These are phyloP conservation scores for Rhizopus delemar DNA, from an alignment of 371 early-diverging fungal species.

Conservation along the genomic window DNA sequence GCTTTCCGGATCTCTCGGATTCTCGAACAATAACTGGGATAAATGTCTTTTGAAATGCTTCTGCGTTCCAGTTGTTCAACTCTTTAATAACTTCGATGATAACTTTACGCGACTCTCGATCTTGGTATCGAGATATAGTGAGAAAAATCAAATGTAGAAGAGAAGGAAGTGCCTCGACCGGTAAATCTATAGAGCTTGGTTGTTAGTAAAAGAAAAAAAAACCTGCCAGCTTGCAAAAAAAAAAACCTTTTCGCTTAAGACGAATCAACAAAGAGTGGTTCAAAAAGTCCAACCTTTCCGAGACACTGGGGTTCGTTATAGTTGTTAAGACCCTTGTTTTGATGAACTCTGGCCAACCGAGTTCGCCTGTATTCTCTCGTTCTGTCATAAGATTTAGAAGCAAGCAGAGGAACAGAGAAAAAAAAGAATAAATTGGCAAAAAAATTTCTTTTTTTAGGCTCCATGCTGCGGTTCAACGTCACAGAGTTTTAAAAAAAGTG, in stretches of 20 bases:
- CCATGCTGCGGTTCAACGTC: conserved; percentile 14
- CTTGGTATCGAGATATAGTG: conserved; percentile 66
- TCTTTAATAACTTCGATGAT: conserved; percentile 63
- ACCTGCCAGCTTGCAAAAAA: not conserved
- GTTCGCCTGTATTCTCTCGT: conserved; percentile 47
- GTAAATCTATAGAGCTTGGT: conserved; percentile 46
- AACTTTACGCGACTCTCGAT: conserved; percentile 60
- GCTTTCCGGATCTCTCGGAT: conserved; percentile 53
- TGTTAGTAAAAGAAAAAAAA: not conserved
- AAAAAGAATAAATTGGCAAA: conserved; percentile 4
- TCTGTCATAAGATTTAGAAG: conserved; percentile 28
- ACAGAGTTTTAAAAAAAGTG: not conserved
- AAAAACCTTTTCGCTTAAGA: conserved; percentile 59
- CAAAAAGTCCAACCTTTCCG: conserved; percentile 58
- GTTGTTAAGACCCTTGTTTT: conserved; percentile 50
- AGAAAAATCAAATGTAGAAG: conserved; percentile 57
- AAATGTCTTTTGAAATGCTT: conserved; percentile 55
- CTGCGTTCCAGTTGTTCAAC: conserved; percentile 61
- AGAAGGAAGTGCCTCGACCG: conserved; percentile 55
- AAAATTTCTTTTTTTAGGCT: conserved; percentile 9
- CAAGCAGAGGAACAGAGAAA: not conserved
- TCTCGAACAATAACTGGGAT: conserved; percentile 58
- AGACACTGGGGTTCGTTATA: conserved; percentile 54
- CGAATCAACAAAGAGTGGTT: conserved; percentile 59
- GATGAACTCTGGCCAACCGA: conserved; percentile 62